Evolutionary conservation across 225 moss, liverwort and hornwort species (phyloP), one percentile per base, ranked within the genome.

Genomic region (Pleurozium schreberi): DNA sequence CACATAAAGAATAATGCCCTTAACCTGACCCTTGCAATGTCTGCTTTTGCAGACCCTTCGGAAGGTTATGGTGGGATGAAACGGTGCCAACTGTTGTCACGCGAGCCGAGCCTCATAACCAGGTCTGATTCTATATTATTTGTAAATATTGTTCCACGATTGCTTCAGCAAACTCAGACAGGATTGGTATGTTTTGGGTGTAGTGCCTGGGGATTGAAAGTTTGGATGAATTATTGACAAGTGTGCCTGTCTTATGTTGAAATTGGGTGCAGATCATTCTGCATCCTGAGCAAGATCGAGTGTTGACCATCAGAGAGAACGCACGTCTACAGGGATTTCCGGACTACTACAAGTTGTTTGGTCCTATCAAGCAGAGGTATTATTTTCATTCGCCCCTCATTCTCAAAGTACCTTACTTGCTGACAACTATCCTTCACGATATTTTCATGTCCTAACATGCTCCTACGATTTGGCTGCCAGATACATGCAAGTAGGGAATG

Each of bases 1-100:
- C 78, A n/a, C 47, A 30, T 77, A 15, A 76, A 75, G 14, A 53
- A 78, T 45, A 14, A 62, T 60, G 8, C 4, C 45, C 65, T 18
- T 23, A 70, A 68, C 22, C n/a, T 91, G 52, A 47, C 38, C n/a
- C 71, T 76, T 63, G 30, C 67, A 40, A 80, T 67, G 9, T 30
- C 58, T 59, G 31, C 40, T 60, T 86, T 81, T 64, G 57, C 95
- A 99, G 98, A 86, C 99, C 99, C 27, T 99, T 99, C 55, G 99
- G 97, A 75, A 94, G 99, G 53, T 92, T 99, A 74, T 99, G 99
- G 99, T 99, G 99, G 99, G 97, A 99, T 90, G 96, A 97, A 87
- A 99, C 96, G 67, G 99, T 99, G 75, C 87, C 97, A 73, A 99
- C 99, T 11, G 99, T 99, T 42, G 97, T 97, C 53, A 97, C 97